Evolutionary conservation across 2,329 filamentous ascomycete genomes (phyloP).

Genomic region (Epichloe festucae): DNA sequence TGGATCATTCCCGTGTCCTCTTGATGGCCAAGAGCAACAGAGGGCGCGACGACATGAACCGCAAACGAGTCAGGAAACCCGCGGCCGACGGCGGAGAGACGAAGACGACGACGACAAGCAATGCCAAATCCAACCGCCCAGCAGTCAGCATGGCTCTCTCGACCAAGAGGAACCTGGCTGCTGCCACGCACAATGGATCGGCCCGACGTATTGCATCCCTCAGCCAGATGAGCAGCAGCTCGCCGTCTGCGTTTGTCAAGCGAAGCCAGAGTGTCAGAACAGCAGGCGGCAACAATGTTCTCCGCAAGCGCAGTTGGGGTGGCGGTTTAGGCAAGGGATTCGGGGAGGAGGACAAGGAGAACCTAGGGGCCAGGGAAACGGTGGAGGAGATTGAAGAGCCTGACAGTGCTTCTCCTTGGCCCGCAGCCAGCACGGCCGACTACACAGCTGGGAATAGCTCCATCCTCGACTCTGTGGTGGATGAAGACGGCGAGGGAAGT

Average conservation of each 20-base stretch:
- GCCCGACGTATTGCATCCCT: constrained; percentile 77
- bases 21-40: constrained; percentile 57
- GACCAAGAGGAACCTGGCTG: constrained; percentile 34
- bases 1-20: constrained; percentile 89
- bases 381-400: constrained; percentile 41
- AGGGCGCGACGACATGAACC: constrained; percentile 42
- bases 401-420: constrained; percentile 12
- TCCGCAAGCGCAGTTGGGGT: constrained; percentile 60
- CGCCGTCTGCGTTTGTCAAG: constrained; percentile 50
- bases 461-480: constrained; percentile 9
- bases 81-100: constrained; percentile 9
- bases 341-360: constrained; percentile 49
- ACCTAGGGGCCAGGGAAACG: constrained; percentile 47
- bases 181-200: constrained; percentile 38
- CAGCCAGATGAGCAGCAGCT: constrained; percentile 75
- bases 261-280: constrained; percentile 68
- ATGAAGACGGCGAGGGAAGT: constrained; percentile 21
- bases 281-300: constrained; percentile 33
- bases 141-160: constrained; percentile 42
- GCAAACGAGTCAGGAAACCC: constrained; percentile 39
- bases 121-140: constrained; percentile 13
- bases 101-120: background rate
- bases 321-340: constrained; percentile 35
- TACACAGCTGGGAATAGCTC: constrained; percentile 6
- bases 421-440: constrained; percentile 1